Evolutionary conservation across 306 rosid genomes (phyloP), one percentile per base, ranked within the genome.

Genomic region (Cicer yamashitae): DNA sequence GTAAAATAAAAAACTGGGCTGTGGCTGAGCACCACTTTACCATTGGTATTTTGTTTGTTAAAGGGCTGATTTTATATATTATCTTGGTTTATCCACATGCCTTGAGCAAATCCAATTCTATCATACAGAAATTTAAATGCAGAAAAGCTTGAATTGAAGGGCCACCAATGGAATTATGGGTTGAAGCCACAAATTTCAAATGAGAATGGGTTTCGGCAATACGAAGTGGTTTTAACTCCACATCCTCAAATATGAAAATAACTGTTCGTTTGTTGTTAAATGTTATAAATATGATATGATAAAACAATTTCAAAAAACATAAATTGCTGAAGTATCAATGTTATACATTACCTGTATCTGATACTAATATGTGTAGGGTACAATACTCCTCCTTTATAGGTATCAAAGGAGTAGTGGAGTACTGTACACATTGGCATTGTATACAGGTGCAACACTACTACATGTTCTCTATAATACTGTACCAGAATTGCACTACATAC

Each of bases 1-100:
- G 57, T 17, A 1, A 11, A 65, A 51, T 34, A 17, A 13, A 64
- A 30, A 64, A 39, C 44, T 40, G 43, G 53, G 73, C 54, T 51
- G 56, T 52, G 51, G 70, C 15, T 18, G 64, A 52, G 65, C 44
- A 75, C 72, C 34, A 40, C 63, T 41, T 41, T 17, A 51, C 51
- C 71, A 18, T 75, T 75, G 72, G 45, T 63, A 17, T 52, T 34
- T 40, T 76, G 17, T 40, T 51, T 61, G 57, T 40, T 22, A 64
- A 41, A 14, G 15, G 30, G 25, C 25, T 34, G 67, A 18, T 8
- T 41, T 76, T 25, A 41, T 60, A 43, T 41, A 53, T 63, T 20
- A 56, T 53, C 14, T 40, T 53, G 73, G 67, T 65, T 50, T 51
- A 60, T 12, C 46, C 7, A 3, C 79, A 63, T 40, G 64, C 54